Evolutionary conservation across 164 flowering plant genomes (phyloP).

Genomic region (Chimonanthus praecox): DNA sequence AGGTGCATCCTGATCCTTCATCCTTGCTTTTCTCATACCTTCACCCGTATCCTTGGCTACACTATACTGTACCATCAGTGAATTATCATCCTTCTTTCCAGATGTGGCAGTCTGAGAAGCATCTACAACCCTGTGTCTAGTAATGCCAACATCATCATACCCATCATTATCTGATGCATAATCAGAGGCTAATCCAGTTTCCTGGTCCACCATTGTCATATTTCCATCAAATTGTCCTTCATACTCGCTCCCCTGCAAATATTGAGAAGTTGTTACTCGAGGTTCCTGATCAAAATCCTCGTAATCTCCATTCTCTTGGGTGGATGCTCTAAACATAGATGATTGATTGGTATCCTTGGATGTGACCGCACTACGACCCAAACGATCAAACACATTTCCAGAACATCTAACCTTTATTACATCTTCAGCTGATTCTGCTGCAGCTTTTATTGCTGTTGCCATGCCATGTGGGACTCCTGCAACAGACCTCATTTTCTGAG

Average conservation of each 20-base stretch:
- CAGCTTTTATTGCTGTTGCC: conserved; percentile 76
- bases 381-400: conserved; percentile 77
- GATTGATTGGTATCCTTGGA: conserved; percentile 20
- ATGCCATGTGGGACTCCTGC: conserved; percentile 48
- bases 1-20: conserved; percentile 38
- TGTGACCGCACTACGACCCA: conserved; percentile 43
- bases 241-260: conserved; percentile 25
- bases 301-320: conserved; percentile 34
- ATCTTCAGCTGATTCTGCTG: conserved; percentile 86
- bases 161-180: conserved; percentile 54
- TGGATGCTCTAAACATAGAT: conserved; percentile 18
- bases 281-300: conserved; percentile 22
- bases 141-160: conserved; percentile 35
- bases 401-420: conserved; percentile 41
- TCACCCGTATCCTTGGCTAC: conserved; percentile 38
- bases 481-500: conserved; percentile 40
- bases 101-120: conserved; percentile 33
- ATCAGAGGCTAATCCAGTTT: conserved; percentile 35
- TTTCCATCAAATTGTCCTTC: conserved; percentile 26
- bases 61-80: conserved; percentile 38
- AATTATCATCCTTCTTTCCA: conserved; percentile 40
- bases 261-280: conserved; percentile 6
- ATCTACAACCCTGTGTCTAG: conserved; percentile 25
- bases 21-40: conserved; percentile 20
- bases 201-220: conserved; percentile 28